Percentiles rank a stretch among this genome's conserved stretches.
Evolutionary conservation across 768 basidiomycete species (phyloP).

Genomic region (Suillus clintonianus): DNA sequence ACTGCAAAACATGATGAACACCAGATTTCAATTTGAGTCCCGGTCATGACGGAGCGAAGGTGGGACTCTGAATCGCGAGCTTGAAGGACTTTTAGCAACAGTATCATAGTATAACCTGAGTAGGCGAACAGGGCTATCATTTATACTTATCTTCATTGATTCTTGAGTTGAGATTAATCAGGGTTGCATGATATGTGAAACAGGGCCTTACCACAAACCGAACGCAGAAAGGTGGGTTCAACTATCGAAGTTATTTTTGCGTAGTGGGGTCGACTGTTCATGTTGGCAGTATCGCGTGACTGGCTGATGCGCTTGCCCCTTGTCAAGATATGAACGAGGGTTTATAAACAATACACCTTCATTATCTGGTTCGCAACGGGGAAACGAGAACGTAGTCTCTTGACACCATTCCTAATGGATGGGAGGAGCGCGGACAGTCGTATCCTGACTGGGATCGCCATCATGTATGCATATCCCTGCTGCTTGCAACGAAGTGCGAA

Average conservation of each 20-base stretch:
- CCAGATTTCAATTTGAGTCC: conserved; percentile 64
- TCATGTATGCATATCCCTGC: not conserved
- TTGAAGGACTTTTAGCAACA: conserved; percentile 37
- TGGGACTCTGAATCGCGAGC: conserved; percentile 40
- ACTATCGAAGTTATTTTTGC: not conserved
- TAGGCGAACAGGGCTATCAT: conserved; percentile 18
- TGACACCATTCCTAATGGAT: not conserved
- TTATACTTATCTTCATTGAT: conserved; percentile 37
- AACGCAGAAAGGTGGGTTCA: not conserved
- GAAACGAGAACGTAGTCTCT: not conserved
- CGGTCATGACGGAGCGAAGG: conserved; percentile 32
- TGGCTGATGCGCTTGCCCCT: not conserved
- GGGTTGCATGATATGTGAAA: not conserved
- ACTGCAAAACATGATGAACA: conserved; percentile 47
- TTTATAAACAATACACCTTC: not conserved
- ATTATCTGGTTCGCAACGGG: not conserved
- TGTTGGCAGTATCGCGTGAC: not conserved
- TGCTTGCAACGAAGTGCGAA: not conserved
- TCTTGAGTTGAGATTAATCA: not conserved
- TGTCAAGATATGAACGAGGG: not conserved
- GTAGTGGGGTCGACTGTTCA: not conserved
- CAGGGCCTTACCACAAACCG: not conserved
- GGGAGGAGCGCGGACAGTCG: not conserved
- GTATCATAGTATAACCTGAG: conserved; percentile 21
- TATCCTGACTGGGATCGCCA: not conserved